Conservation (phyloP, 768 basidiomycete genomes). For the Phaffia tasmanica region DNA sequence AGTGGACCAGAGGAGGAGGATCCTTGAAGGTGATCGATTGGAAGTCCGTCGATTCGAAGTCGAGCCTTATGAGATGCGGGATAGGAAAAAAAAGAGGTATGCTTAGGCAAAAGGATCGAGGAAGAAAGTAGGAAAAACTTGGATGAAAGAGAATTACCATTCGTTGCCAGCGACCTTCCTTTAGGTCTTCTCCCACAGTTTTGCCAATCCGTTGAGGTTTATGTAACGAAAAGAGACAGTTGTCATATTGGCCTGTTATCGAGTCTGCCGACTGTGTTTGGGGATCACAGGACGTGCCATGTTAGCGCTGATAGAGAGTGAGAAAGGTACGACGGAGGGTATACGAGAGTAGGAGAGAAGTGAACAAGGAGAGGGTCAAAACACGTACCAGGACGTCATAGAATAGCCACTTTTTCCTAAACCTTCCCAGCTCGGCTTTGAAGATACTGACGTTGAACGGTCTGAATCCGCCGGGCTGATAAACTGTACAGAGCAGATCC, state of each 20-base stretch:
- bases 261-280: conserved; percentile 58
- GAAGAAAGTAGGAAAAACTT: neutral
- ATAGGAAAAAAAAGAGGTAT: neutral
- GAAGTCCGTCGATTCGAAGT: conserved; percentile 91
- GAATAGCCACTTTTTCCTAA: conserved; percentile 89
- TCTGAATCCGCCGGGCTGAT: conserved; percentile 84
- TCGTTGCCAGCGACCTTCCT: conserved; percentile 70
- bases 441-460: conserved; percentile 68
- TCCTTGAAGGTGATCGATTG: conserved; percentile 85
- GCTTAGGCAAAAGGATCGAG: neutral
- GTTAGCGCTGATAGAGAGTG: neutral
- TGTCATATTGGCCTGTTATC: conserved; percentile 94
- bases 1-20: conserved; percentile 71
- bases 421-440: conserved; percentile 68
- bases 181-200: conserved; percentile 30
- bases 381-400: conserved; percentile 62
- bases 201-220: conserved; percentile 26
- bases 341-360: neutral
- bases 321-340: neutral
- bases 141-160: conserved; percentile 52
- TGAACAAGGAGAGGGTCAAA: neutral
- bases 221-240: conserved; percentile 89
- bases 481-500: conserved; percentile 84
- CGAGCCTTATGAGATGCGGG: conserved; percentile 48
- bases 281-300: neutral